Evolutionary conservation across 2,329 filamentous ascomycete genomes (phyloP).

Genomic region (Neonectria magnoliae): DNA sequence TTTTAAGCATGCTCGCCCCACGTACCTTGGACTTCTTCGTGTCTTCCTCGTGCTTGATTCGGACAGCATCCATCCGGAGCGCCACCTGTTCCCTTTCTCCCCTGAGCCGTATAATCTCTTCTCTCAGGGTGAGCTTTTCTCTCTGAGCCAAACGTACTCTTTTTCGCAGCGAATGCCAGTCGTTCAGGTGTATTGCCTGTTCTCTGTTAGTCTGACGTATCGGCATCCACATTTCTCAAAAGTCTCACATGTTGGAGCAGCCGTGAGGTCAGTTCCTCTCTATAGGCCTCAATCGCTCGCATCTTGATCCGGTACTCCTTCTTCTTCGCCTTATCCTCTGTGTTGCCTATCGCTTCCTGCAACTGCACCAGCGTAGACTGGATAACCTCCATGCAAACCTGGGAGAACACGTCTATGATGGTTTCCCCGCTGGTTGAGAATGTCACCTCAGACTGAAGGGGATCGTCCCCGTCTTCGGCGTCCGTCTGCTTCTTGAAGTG

Average conservation of each 20-base stretch:
- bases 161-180: conserved; percentile 65
- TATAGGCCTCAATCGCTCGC: conserved; percentile 66
- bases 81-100: conserved; percentile 70
- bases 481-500: conserved; percentile 57
- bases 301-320: conserved; percentile 66
- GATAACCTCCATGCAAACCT: conserved; percentile 70
- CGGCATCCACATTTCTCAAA: accelerated
- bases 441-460: conserved; percentile 62
- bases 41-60: conserved; percentile 67
- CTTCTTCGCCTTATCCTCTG: conserved; percentile 57
- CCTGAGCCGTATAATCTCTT: conserved; percentile 68
- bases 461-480: conserved; percentile 51
- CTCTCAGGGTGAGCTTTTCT: conserved; percentile 65
- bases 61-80: conserved; percentile 70
- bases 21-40: conserved; percentile 62
- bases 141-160: conserved; percentile 66
- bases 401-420: conserved; percentile 68
- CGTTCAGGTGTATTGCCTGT: conserved; percentile 68
- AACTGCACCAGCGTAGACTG: conserved; percentile 60
- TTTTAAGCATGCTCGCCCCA: neutral
- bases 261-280: conserved; percentile 64
- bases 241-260: conserved; percentile 67
- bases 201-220: conserved; percentile 20
- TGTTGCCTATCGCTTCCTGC: conserved; percentile 50
- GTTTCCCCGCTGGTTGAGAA: conserved; percentile 68